Base-by-base conservation (phyloP, 1,139 yeast species). In the Trichomonascaceae sp. region DNA sequence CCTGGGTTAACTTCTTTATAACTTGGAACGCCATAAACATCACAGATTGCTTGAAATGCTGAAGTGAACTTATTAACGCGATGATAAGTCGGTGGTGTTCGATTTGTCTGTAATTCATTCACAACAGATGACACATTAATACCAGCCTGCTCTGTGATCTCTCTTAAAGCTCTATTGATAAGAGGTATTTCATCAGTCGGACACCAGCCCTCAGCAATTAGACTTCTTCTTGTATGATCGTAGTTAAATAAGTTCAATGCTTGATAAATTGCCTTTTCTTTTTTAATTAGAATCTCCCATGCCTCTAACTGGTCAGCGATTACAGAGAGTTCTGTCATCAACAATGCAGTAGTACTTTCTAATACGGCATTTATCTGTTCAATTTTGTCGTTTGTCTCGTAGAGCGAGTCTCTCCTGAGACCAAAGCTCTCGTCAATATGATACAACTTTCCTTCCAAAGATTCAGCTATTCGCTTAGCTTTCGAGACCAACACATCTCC, bases 151-250 rank as follows among this genome's bases (percentile, higher is more conserved):
- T 81, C 86, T 17, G 89, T 78, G 32, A 84, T 78, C 56, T 78
- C 79, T 56, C 82, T 74, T 45, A 89, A 69, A 2, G 81, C 73
- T 49, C 68, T 66, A 64, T 79, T 80, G 46, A 82, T 72, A n/a
- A 67, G 56, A 9, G 74, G 68, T 45, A 84, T 66, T 55, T 82
- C 85, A 60, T 77, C 78, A 27, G 74, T 70, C 50, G 96, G 95
- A 47, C 89, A 79, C 99, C 99, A 93, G 45, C 98, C 99, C 74
- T 93, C 99, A n/a, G 96, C 98, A 54, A 93, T 90, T 53, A 93
- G 75, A 60, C 95, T 85, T 66, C 95, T 82, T 72, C 98, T 80
- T 45, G 90, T 83, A 53, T 83, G 82, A 68, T 91, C 97, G 69
- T 85, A 88, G 63, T 86, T 90, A 71, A 91, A 91, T 63, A 82